Conservation (phyloP, 2,329 filamentous ascomycete genomes). For the Curvularia spicifera region DNA sequence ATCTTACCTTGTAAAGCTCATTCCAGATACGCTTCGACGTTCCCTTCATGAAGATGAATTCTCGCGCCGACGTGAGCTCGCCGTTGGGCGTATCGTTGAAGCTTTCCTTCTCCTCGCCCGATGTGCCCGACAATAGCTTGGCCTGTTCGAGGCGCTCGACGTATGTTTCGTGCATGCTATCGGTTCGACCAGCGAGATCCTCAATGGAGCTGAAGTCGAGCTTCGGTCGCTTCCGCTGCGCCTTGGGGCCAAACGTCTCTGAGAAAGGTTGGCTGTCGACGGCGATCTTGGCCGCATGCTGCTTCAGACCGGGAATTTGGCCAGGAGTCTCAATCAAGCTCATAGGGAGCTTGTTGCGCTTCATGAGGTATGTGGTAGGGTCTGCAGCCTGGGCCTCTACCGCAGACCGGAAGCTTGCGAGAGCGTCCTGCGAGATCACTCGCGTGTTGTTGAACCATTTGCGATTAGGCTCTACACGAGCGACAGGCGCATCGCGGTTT, state of each 20-base stretch:
- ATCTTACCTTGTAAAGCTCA: constrained; percentile 83
- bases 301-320: constrained; percentile 78
- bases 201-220: constrained; percentile 80
- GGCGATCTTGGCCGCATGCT: constrained; percentile 92
- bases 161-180: constrained; percentile 81
- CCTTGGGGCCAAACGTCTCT: constrained; percentile 91
- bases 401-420: constrained; percentile 85
- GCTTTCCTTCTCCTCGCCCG: constrained; percentile 60
- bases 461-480: constrained; percentile 91
- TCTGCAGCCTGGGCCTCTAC: constrained; percentile 90
- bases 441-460: constrained; percentile 98
- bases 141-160: constrained; percentile 80
- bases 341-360: constrained; percentile 97
- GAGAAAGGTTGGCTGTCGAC: constrained; percentile 86
- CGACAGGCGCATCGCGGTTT: constrained; percentile 78
- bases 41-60: constrained; percentile 89
- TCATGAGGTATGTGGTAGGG: constrained; percentile 92
- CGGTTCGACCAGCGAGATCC: constrained; percentile 80
- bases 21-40: constrained; percentile 87
- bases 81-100: constrained; percentile 46
- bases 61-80: constrained; percentile 54
- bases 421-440: constrained; percentile 85
- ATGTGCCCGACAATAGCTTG: constrained; percentile 74
- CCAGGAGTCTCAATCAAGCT: constrained; percentile 83
- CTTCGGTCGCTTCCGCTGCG: constrained; percentile 91